A percentile compares a stretch with the other conserved stretches of the same genome.
These are phyloP conservation scores for Claviceps maximensis DNA, from an alignment of 2,329 filamentous ascomycete species.

Conservation along the genomic window DNA sequence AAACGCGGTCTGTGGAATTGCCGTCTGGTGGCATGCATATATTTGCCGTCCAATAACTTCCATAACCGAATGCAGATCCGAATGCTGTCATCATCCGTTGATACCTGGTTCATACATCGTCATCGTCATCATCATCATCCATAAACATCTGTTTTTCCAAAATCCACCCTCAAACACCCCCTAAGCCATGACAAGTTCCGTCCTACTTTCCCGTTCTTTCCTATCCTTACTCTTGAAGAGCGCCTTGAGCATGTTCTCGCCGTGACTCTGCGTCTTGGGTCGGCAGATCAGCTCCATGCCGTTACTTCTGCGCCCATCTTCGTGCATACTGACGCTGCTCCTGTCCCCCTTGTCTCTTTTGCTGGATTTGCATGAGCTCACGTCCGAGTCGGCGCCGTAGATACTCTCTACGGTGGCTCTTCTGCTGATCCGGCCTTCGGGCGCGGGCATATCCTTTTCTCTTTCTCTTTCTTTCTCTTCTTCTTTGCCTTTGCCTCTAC, in stretches of 20 bases:
- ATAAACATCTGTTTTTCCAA: not conserved
- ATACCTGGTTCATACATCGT: not conserved
- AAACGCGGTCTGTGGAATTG: not conserved
- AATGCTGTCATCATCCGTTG: not conserved
- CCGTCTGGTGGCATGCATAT: not conserved
- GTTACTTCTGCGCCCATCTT: conserved; percentile 22
- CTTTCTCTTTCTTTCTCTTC: conserved; percentile 14
- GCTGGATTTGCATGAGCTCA: conserved; percentile 19
- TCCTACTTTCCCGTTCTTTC: conserved; percentile 24
- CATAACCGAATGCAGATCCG: not conserved
- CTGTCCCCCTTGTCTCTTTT: conserved; percentile 17
- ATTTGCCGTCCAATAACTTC: not conserved
- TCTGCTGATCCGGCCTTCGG: conserved; percentile 5
- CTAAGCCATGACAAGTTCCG: conserved; percentile 18
- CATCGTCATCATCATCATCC: not conserved
- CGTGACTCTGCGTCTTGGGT: conserved; percentile 33
- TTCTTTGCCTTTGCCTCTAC: conserved; percentile 11
- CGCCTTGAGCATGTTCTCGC: conserved; percentile 41
- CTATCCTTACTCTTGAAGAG: conserved; percentile 45
- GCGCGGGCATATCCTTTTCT: conserved; percentile 4
- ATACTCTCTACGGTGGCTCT: conserved; percentile 10
- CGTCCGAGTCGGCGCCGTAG: conserved; percentile 20
- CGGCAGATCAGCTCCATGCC: conserved; percentile 26
- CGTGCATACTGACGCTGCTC: conserved; percentile 19
- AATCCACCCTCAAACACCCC: no score